Base-by-base conservation (phyloP, 2,329 filamentous ascomycete species). In the Apiospora sp. region DNA sequence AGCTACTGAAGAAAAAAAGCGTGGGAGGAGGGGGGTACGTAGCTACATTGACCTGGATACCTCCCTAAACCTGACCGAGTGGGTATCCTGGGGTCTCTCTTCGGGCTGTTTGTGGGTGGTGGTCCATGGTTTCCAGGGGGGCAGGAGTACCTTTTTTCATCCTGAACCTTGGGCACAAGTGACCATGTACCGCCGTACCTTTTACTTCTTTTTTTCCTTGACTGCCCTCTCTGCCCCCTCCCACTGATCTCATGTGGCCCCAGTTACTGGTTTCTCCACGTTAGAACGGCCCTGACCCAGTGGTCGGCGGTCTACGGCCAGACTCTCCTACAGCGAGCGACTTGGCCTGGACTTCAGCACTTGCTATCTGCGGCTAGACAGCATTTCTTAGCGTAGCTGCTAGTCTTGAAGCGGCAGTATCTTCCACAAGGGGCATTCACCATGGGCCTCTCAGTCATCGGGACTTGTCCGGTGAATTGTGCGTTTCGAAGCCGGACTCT, bases 101-200 rank as follows among this genome's bases (percentile, higher is more conserved):
- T 70, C 68, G 68, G 68, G 68, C 68, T 70, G 68, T 70, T 70
- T 70, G 68, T 70, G 68, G 68, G 68, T 70, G 68, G 68, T 54
- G 68, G 68, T 51, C 68, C 48, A 37, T 48, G 68, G 37, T 70
- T 43, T 54, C 68, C 46, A 54, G 68, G 68, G 48, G 48, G 22
- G 48, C 68, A 41, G 22, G 67, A 49, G 67, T 69, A 64, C 58
- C 58, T 64, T 64, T 61, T 64, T 24, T 22, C 58, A 64, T 41
- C 67, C 13, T 69, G 48, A 43, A 51, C 68, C 41, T 70, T 58
- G 68, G 48, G 68, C 68, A 58, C 19, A 49, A n/a, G 44, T 34
- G 27, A 10, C 44, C 27, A 49, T 49, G 67, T 69, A 69, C 67
- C 24, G 24, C 44, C 44, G 67, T 69, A 69, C 67, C 67, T n/a